Evolutionary conservation across 2,329 filamentous ascomycete species (phyloP).

Genomic region (Talaromyces sp.): DNA sequence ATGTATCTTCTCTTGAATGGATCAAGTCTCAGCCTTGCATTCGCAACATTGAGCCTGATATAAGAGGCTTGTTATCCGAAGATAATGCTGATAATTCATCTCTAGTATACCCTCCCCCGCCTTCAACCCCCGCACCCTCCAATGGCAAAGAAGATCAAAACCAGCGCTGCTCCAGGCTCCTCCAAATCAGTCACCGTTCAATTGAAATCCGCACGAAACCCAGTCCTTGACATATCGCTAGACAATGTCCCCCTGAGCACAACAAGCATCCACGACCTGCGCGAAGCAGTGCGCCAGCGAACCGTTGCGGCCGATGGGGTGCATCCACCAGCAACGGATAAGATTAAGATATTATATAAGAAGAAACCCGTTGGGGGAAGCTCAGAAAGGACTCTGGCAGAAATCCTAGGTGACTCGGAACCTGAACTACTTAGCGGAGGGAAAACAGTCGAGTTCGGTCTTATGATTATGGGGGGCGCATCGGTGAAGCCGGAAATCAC

Average conservation of each 20-base stretch:
- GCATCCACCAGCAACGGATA: slow-evolving; percentile 50
- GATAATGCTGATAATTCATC: not conserved
- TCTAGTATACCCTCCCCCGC: slow-evolving; percentile 47
- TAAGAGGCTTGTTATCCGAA: not conserved
- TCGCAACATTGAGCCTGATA: too few relatives aligned
- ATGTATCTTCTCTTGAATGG: slow-evolving; percentile 32
- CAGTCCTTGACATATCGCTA: slow-evolving; percentile 64
- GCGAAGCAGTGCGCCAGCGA: slow-evolving; percentile 62
- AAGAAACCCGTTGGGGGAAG: slow-evolving; percentile 68
- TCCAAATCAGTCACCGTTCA: slow-evolving; percentile 38
- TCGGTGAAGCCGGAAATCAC: slow-evolving; percentile 39
- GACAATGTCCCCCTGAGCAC: slow-evolving; percentile 57
- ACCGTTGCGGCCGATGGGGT: slow-evolving; percentile 53
- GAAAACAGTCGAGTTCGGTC: slow-evolving; percentile 65
- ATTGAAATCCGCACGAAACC: slow-evolving; percentile 64
- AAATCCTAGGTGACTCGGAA: slow-evolving; percentile 59
- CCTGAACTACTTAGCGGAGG: slow-evolving; percentile 40
- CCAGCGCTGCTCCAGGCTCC: slow-evolving; percentile 34
- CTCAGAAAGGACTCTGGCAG: slow-evolving; percentile 71
- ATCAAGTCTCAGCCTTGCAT: too few relatives aligned
- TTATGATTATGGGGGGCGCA: slow-evolving; percentile 83
- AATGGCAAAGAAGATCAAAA: slow-evolving; percentile 42
- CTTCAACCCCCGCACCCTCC: slow-evolving; percentile 42
- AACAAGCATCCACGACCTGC: slow-evolving; percentile 76
- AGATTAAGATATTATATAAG: slow-evolving; percentile 79